Evolutionary conservation across 345 rosid species (phyloP).

Genomic region (Syzygium aqueum): DNA sequence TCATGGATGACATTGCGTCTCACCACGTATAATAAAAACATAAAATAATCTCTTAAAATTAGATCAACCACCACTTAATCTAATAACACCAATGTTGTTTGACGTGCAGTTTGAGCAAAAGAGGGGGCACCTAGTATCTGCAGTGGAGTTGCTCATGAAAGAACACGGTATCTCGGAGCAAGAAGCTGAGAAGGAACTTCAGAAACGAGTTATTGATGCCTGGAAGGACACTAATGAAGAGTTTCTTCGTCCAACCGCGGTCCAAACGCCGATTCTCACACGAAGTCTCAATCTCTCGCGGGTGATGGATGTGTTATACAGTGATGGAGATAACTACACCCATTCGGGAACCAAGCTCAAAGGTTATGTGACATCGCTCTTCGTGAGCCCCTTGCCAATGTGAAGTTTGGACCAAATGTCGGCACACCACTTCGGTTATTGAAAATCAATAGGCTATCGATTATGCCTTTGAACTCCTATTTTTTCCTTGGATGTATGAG

Average conservation of each 20-base stretch:
- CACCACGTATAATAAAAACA: slow-evolving; percentile 5
- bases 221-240: slow-evolving; percentile 34
- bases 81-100: background rate
- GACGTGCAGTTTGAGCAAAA: background rate
- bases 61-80: background rate
- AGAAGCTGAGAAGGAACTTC: slow-evolving; percentile 2
- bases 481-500: background rate
- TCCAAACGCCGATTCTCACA: slow-evolving; percentile 6
- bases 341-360: background rate
- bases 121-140: slow-evolving; percentile 8
- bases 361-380: slow-evolving; percentile 1
- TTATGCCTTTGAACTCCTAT: background rate
- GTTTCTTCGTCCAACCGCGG: slow-evolving; percentile 1
- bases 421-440: background rate
- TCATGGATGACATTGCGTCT: slow-evolving; percentile 14
- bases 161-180: slow-evolving; percentile 5
- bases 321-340: slow-evolving; percentile 15
- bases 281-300: slow-evolving; percentile 12
- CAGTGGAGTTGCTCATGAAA: slow-evolving; percentile 24
- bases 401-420: background rate
- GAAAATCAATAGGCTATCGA: background rate
- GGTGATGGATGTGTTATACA: slow-evolving; percentile 10
- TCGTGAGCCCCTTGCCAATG: background rate
- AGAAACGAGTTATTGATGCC: slow-evolving; percentile 1
- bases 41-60: background rate